These are phyloP conservation scores for Lactarius psammicola DNA, from an alignment of 768 basidiomycete genomes.

Conservation along the genomic window DNA sequence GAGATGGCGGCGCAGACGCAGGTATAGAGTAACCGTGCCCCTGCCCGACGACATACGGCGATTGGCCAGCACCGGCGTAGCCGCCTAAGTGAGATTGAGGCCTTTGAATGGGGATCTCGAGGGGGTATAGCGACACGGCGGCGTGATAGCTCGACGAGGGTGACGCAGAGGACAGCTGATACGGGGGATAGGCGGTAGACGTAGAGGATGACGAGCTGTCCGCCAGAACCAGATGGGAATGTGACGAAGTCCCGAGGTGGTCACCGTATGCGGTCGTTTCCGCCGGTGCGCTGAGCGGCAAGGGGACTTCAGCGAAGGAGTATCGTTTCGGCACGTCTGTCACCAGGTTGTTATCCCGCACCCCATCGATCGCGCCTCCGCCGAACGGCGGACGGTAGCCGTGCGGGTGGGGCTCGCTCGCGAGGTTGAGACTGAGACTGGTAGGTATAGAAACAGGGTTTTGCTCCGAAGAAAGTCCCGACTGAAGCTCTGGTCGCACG, in stretches of 20 bases:
- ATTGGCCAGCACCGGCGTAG: conserved; percentile 4
- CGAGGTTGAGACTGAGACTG: conserved; percentile 2
- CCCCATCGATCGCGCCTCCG: conserved; percentile 8
- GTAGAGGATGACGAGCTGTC: conserved; percentile 8
- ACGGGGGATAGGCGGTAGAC: conserved; percentile 12
- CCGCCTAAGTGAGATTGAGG: conserved; percentile 17
- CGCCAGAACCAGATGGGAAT: conserved; percentile 13
- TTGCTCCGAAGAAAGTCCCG: conserved; percentile 12
- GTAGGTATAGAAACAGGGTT: conserved; percentile 8
- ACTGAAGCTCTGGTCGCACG: conserved; percentile 21
- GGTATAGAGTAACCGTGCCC: conserved; percentile 18
- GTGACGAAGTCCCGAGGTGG: conserved; percentile 9
- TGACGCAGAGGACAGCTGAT: conserved; percentile 10
- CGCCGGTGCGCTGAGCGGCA: conserved; percentile 12
- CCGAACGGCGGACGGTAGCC: conserved; percentile 25
- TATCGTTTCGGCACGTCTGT: conserved; percentile 17
- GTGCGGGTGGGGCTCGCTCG: conserved; percentile 15
- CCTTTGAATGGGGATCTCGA: conserved; percentile 14
- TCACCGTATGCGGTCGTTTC: conserved; percentile 17
- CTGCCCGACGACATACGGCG: conserved; percentile 16
- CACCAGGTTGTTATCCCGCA: conserved; percentile 1
- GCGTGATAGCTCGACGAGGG: conserved; percentile 17
- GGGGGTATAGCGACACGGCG: conserved; percentile 16
- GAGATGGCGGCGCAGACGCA: conserved; percentile 24
- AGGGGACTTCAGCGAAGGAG: conserved; percentile 16